Percentiles rank a stretch among this genome's conserved stretches.
Conservation (phyloP, 2,329 filamentous ascomycete species). For the Helicocarpus griseus region DNA sequence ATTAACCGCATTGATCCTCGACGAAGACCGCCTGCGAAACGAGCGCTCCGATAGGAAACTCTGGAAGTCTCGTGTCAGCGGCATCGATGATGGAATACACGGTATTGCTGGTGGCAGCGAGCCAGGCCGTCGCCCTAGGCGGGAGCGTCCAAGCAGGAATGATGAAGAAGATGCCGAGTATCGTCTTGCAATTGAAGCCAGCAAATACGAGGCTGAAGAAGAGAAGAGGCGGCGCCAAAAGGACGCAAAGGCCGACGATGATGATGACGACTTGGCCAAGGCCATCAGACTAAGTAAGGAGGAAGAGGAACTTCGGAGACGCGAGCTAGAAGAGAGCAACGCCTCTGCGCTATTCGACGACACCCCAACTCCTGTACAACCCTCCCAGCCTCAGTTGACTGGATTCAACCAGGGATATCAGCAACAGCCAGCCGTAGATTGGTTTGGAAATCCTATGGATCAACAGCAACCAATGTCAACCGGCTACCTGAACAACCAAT, state of each 20-base stretch:
- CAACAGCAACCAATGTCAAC: constrained; percentile 61
- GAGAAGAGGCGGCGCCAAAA: constrained; percentile 60
- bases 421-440: constrained; percentile 91
- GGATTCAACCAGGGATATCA: constrained; percentile 96
- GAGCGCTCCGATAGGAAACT: constrained; percentile 86
- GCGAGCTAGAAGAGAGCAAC: constrained; percentile 79
- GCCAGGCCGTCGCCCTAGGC: constrained; percentile 30
- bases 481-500: constrained; percentile 57
- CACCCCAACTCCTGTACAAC: constrained; percentile 48
- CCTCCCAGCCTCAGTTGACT: constrained; percentile 65
- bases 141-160: constrained; percentile 41
- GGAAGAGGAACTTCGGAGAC: constrained; percentile 72
- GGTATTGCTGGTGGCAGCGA: constrained; percentile 34
- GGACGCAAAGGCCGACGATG: constrained; percentile 43
- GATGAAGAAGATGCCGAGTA: constrained; percentile 90
- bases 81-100: constrained; percentile 65
- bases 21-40: constrained; percentile 82
- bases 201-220: constrained; percentile 90
- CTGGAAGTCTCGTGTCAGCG: constrained; percentile 94
- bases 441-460: constrained; percentile 91
- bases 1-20: constrained; percentile 79
- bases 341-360: constrained; percentile 84
- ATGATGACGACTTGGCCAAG: constrained; percentile 86
- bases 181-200: constrained; percentile 81
- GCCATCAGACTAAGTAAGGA: constrained; percentile 93